Base-by-base conservation (phyloP, 2,329 filamentous ascomycete genomes). In the Calycina marina region DNA sequence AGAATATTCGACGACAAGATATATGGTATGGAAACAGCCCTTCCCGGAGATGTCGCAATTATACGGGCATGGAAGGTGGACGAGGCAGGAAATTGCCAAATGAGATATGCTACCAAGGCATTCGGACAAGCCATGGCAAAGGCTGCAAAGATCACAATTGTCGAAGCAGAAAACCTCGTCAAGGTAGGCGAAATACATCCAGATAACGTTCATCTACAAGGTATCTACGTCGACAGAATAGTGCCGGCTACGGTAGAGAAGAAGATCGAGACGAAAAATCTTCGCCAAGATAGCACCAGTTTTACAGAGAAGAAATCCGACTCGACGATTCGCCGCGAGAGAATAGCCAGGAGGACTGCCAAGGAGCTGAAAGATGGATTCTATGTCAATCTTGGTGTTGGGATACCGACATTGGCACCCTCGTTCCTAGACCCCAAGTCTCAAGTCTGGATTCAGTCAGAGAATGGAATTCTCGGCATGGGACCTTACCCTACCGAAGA, bases 391-490 rank as follows among this genome's bases (percentile, higher is more conserved):
- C 61, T 88, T 0, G 81, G 81, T 12, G 78, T 88, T 37, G 69
- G 82, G 81, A 42, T 93, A 53, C 84, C 83, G 0, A 92, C 83
- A 10, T 63, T 90, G n/a, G 81, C 83, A 1, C 80, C 82, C 0
- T 78, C 74, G 0, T 85, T 81, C 52, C 58, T 92, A 5, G 72
- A 78, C 1, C 54, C 68, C 0, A 69, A 68, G 31, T 66, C 72
- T 11, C 72, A 77, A 38, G 83, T 93, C 17, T 84, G 82, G 71
- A 68, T 92, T 26, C 83, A 92, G 53, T 83, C 77, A 0, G 83
- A 92, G 59, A 92, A 92, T 54, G 83, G 83, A 8, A 78, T 92
- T 36, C 56, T 92, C 1, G 83, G 83, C 26, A 84, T 92, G 62
- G 82, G 82, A 0, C 69, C 78, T 1, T 86, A 88, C 54, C 82